Base-by-base conservation (phyloP, 352 stramenopile genomes). In the Pythium monospermum region DNA sequence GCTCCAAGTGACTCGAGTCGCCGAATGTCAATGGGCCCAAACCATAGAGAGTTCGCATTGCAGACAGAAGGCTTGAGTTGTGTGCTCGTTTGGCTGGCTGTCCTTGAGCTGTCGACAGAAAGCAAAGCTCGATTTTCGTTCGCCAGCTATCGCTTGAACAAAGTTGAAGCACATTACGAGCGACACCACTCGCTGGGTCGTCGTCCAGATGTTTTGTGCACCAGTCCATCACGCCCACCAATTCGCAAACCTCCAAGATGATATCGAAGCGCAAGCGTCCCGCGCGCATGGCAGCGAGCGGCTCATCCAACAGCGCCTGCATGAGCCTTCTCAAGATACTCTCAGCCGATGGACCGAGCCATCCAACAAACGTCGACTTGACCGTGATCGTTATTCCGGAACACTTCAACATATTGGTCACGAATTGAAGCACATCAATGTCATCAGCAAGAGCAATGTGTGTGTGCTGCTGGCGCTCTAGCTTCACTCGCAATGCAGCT, bases 211-310 rank as follows among this genome's bases (percentile, higher is more conserved):
- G 23, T 2, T 13, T 23, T 23, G 25, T 35, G 25, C 40, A 47
- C 40, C 40, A 47, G 25, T 47, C 40, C 16, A 47, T 47, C 23
- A n/a, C 25, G 10, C 40, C n/a, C 13, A 47, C 40, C 25, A 47
- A 25, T 7, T 21, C 27, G 38, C 38, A 45, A 45, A 45, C 22
- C 8, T 31, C 22, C 7, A 3, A 15, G 21, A 13, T 31, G 3
- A 31, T 10, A 31, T n/a, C n/a, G n/a, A n/a, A n/a, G n/a, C n/a
- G n/a, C n/a, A n/a, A n/a, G n/a, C n/a, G n/a, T n/a, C n/a, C n/a
- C n/a, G n/a, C n/a, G n/a, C n/a, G n/a, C n/a, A n/a, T n/a, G n/a
- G n/a, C n/a, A n/a, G n/a, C n/a, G n/a, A n/a, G n/a, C n/a, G n/a
- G n/a, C n/a, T n/a, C n/a, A n/a, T n/a, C n/a, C n/a, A n/a, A n/a